phyloP scores from a whole-genome alignment of 164 flowering plant species.

The Buxus sempervirens region DNA sequence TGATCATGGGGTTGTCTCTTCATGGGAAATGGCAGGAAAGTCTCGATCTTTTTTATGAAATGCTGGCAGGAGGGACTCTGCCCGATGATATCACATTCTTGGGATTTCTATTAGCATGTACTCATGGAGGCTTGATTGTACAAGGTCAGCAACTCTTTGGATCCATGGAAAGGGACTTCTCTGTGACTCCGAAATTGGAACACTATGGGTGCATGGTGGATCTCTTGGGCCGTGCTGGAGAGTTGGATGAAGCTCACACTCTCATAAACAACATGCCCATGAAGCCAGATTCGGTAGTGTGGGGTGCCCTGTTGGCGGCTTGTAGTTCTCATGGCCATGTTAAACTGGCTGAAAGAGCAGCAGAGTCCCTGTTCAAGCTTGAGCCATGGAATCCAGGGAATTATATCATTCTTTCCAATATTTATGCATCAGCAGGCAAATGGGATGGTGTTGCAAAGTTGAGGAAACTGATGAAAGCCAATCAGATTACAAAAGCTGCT shows the following conservation, averaged over 20 bases:
- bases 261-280: slow-evolving; percentile 68
- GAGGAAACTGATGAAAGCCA: slow-evolving; percentile 66
- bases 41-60: slow-evolving; percentile 49
- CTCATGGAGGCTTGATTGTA: slow-evolving; percentile 66
- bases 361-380: slow-evolving; percentile 53
- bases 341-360: slow-evolving; percentile 70
- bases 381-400: slow-evolving; percentile 92
- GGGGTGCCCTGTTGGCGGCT: slow-evolving; percentile 83
- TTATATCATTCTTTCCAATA: slow-evolving; percentile 75
- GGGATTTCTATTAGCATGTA: slow-evolving; percentile 72
- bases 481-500: slow-evolving; percentile 54
- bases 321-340: slow-evolving; percentile 71
- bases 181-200: slow-evolving; percentile 58
- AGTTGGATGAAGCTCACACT: slow-evolving; percentile 52
- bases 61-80: slow-evolving; percentile 43
- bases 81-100: slow-evolving; percentile 87
- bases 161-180: slow-evolving; percentile 42
- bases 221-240: slow-evolving; percentile 79
- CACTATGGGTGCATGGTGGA: slow-evolving; percentile 90
- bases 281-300: slow-evolving; percentile 72
- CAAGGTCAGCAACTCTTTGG: slow-evolving; percentile 50
- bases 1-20: slow-evolving; percentile 81
- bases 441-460: slow-evolving; percentile 76
- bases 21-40: slow-evolving; percentile 67
- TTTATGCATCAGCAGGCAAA: slow-evolving; percentile 58